Conservation (phyloP, 164 flowering plant genomes). For the Stephania cephalantha region DNA sequence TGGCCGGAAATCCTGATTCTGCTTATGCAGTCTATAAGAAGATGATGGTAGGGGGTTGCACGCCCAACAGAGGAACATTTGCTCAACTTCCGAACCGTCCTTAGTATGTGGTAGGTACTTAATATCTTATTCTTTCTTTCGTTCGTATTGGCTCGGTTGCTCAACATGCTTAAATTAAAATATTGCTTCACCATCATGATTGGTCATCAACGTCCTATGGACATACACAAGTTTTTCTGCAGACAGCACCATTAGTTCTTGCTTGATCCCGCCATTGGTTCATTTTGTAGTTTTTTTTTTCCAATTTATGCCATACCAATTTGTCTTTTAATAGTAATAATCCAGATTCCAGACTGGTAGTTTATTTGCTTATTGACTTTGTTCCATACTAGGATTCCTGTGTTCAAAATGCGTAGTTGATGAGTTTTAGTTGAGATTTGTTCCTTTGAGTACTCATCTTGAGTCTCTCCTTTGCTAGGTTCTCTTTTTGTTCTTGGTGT, state of each 20-base stretch:
- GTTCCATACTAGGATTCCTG: conserved; percentile 1
- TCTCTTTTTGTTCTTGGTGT: background rate
- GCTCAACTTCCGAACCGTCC: conserved; percentile 79
- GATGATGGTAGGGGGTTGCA: conserved; percentile 86
- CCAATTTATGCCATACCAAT: background rate
- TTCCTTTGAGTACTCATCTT: background rate
- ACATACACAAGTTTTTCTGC: background rate
- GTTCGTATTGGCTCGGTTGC: background rate
- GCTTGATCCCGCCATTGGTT: background rate
- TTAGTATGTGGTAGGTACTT: conserved; percentile 13
- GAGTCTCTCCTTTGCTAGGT: background rate
- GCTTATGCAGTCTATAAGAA: conserved; percentile 76
- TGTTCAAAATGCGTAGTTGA: background rate
- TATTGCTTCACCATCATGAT: background rate
- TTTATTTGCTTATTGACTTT: background rate
- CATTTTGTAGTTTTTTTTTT: background rate
- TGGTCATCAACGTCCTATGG: background rate
- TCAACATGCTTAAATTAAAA: background rate
- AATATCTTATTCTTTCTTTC: background rate
- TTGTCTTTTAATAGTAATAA: background rate
- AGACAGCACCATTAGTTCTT: background rate
- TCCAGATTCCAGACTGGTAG: background rate
- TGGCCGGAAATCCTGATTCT: conserved; percentile 54
- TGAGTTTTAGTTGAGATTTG: background rate
- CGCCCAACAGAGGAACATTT: conserved; percentile 73